Percentiles rank a stretch among this genome's conserved stretches.
phyloP scores from a whole-genome alignment of 2,329 filamentous ascomycete species.

The Aspergillus aculeatinus region DNA sequence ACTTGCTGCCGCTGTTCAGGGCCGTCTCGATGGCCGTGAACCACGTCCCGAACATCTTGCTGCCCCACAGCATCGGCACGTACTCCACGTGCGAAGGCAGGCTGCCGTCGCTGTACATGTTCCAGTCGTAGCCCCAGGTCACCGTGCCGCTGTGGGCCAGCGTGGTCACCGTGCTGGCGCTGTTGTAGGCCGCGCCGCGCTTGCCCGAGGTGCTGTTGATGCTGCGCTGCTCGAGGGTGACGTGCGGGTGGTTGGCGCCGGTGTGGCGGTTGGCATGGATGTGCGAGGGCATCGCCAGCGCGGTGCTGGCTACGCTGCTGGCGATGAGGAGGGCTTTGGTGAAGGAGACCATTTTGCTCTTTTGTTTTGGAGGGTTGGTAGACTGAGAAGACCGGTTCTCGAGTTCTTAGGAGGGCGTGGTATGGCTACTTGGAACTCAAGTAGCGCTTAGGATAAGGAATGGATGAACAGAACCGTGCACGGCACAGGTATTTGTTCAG shows the following conservation, averaged over 20 bases:
- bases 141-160: conserved; percentile 32
- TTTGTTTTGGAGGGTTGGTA: not conserved
- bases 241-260: not conserved
- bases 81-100: conserved; percentile 40
- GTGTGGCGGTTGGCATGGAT: not conserved
- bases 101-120: conserved; percentile 27
- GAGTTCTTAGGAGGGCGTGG: conserved; percentile 9
- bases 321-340: conserved; percentile 29
- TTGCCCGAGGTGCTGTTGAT: conserved; percentile 17
- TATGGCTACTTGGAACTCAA: not conserved
- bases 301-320: conserved; percentile 35
- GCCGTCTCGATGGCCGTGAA: conserved; percentile 32
- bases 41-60: conserved; percentile 39
- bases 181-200: conserved; percentile 43
- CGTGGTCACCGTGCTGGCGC: conserved; percentile 30
- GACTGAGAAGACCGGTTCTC: conserved; percentile 25
- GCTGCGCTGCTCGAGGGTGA: conserved; percentile 17
- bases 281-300: conserved; percentile 32
- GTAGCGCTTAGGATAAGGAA: conserved; percentile 19
- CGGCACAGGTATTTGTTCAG: conserved; percentile 30
- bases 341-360: conserved; percentile 40
- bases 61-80: conserved; percentile 49
- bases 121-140: conserved; percentile 51
- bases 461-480: conserved; percentile 29
- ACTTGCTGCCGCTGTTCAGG: conserved; percentile 35